phyloP scores from a whole-genome alignment of 2,329 filamentous ascomycete genomes.

The Hypoxylon rubiginosum region DNA sequence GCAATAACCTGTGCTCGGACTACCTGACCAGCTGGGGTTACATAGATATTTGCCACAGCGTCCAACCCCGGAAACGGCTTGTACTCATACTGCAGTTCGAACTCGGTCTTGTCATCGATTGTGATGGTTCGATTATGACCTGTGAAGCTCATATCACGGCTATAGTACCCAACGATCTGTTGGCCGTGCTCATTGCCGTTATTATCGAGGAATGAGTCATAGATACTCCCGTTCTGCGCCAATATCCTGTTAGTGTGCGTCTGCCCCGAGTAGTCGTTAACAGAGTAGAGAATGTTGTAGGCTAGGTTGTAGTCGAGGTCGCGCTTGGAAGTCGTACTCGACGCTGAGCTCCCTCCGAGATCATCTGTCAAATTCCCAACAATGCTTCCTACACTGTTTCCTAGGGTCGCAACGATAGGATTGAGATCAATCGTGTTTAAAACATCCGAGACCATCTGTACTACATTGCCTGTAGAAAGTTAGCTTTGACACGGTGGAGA shows the following conservation, averaged over 20 bases:
- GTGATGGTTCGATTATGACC: conserved; percentile 64
- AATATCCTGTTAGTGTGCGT: conserved; percentile 69
- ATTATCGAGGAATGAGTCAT: conserved; percentile 68
- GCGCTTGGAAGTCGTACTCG: conserved; percentile 46
- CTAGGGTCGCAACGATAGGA: conserved; percentile 69
- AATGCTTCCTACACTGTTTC: conserved; percentile 62
- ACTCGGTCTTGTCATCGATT: conserved; percentile 60
- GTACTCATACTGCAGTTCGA: conserved; percentile 67
- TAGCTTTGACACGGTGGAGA: conserved; percentile 44
- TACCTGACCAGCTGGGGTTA: conserved; percentile 61
- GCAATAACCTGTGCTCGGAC: conserved; percentile 65
- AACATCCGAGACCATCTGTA: conserved; percentile 68
- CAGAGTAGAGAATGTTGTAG: conserved; percentile 71
- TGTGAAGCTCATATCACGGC: conserved; percentile 66
- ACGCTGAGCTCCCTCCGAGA: conserved; percentile 45
- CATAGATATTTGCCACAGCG: conserved; percentile 62
- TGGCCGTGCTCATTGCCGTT: conserved; percentile 61
- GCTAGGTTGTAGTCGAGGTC: conserved; percentile 60
- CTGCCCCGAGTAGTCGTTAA: conserved; percentile 71
- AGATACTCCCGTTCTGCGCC: conserved; percentile 66
- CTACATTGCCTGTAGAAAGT: background rate
- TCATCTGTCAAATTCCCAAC: conserved; percentile 58
- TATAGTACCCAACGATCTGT: conserved; percentile 63
- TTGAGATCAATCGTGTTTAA: conserved; percentile 72
- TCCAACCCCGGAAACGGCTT: conserved; percentile 63